Evolutionary conservation across 768 basidiomycete species (phyloP).

Genomic region (Lentinula detonsa): DNA sequence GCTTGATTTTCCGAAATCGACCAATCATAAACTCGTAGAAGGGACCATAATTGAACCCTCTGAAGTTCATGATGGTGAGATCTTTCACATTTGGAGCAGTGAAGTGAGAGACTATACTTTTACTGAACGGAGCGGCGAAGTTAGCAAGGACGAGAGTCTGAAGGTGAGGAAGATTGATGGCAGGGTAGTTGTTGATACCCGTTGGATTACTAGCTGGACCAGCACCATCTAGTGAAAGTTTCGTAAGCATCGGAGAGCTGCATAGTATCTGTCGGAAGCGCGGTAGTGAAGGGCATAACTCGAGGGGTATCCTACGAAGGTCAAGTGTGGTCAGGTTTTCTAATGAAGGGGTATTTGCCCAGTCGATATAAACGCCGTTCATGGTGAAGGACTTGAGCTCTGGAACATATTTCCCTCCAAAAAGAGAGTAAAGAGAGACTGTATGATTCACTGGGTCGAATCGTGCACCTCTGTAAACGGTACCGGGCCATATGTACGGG

Average conservation of each 20-base stretch:
- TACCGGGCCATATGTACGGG: constrained; percentile 40
- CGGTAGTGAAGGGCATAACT: constrained; percentile 40
- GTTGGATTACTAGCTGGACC: constrained; percentile 38
- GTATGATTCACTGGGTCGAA: constrained; percentile 29
- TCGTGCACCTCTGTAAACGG: constrained; percentile 14
- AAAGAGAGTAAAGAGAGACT: constrained; percentile 29
- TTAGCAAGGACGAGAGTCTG: constrained; percentile 53
- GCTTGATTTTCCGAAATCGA: constrained; percentile 43
- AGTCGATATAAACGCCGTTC: constrained; percentile 59
- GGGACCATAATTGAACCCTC: constrained; percentile 42
- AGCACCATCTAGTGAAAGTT: constrained; percentile 57
- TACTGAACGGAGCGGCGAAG: constrained; percentile 41
- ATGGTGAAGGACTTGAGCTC: constrained; percentile 46
- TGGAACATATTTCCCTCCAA: constrained; percentile 43
- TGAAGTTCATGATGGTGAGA: constrained; percentile 51
- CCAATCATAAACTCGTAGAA: constrained; percentile 41
- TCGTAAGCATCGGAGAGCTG: constrained; percentile 42
- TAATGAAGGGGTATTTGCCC: constrained; percentile 36
- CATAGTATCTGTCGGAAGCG: constrained; percentile 50
- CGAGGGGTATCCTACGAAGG: constrained; percentile 52
- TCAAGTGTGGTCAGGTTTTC: constrained; percentile 59
- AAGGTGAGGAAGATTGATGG: constrained; percentile 44
- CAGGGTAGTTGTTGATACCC: constrained; percentile 16
- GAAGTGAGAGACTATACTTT: constrained; percentile 42
- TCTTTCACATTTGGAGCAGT: constrained; percentile 52